phyloP scores from a whole-genome alignment of 2,329 filamentous ascomycete species.

The Trichoderma sp. region DNA sequence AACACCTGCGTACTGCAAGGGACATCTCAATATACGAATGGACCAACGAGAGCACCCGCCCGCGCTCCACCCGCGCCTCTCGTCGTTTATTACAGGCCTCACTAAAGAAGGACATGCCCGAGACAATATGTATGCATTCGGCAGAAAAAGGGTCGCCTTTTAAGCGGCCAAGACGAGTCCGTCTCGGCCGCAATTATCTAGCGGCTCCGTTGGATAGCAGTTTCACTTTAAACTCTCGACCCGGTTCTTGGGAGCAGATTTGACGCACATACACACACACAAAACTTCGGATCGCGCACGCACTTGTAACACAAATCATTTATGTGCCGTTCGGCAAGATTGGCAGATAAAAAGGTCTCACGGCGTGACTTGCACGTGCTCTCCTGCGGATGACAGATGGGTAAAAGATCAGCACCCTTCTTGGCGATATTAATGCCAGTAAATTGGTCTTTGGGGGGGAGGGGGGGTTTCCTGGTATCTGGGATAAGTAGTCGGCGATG shows the following conservation, averaged over 20 bases:
- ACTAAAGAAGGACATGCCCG: neutral
- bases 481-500: neutral
- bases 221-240: slow-evolving; percentile 1
- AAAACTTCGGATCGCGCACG: neutral
- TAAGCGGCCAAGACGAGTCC: neutral
- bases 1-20: slow-evolving; percentile 10
- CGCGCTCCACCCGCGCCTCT: slow-evolving; percentile 11
- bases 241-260: neutral
- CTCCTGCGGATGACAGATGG: neutral
- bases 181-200: slow-evolving; percentile 11
- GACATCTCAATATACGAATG: slow-evolving; percentile 17
- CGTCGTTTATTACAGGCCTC: neutral
- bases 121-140: neutral
- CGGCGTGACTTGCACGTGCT: neutral
- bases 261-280: neutral
- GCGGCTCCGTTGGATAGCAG: neutral
- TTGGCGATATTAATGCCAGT: neutral
- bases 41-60: slow-evolving; percentile 7
- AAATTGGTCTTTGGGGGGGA: neutral
- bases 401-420: neutral
- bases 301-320: neutral
- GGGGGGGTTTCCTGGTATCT: neutral
- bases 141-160: neutral
- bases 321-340: neutral
- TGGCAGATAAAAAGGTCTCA: slow-evolving; percentile 4